Evolutionary conservation across 1,284 basidiomycete genomes (phyloP).

Genomic region (Meira miltonrushii): DNA sequence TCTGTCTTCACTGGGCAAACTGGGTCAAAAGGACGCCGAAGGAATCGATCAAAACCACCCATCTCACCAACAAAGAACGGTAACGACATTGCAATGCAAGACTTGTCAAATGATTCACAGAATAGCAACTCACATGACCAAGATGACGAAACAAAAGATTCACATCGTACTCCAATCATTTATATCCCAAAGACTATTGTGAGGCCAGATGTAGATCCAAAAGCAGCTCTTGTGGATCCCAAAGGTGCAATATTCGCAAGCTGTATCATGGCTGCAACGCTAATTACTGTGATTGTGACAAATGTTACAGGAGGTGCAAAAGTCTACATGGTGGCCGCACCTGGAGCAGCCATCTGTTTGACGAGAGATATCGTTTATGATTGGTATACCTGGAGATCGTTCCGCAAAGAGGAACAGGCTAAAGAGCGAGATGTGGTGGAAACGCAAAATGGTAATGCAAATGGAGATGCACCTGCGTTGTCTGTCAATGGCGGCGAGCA

Average conservation of each 20-base stretch:
- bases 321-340: slow-evolving; percentile 70
- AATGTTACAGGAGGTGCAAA: slow-evolving; percentile 58
- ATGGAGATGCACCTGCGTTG: neutral
- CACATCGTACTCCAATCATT: slow-evolving; percentile 13
- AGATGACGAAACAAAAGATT: neutral
- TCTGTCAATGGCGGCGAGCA: neutral
- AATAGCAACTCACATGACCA: neutral
- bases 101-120: neutral
- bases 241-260: slow-evolving; percentile 58
- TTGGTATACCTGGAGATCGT: slow-evolving; percentile 26
- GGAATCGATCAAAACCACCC: neutral
- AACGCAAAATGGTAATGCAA: neutral
- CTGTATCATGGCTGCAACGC: slow-evolving; percentile 58
- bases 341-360: slow-evolving; percentile 72
- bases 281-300: slow-evolving; percentile 61
- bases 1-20: neutral
- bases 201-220: slow-evolving; percentile 56
- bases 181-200: slow-evolving; percentile 55
- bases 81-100: neutral
- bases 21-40: neutral
- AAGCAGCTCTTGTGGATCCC: slow-evolving; percentile 57
- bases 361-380: slow-evolving; percentile 67
- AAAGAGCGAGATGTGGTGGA: slow-evolving; percentile 12
- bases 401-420: slow-evolving; percentile 17
- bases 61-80: neutral